Evolutionary conservation across 305 asterid genomes (phyloP).

Genomic region (Solanum chacoense): DNA sequence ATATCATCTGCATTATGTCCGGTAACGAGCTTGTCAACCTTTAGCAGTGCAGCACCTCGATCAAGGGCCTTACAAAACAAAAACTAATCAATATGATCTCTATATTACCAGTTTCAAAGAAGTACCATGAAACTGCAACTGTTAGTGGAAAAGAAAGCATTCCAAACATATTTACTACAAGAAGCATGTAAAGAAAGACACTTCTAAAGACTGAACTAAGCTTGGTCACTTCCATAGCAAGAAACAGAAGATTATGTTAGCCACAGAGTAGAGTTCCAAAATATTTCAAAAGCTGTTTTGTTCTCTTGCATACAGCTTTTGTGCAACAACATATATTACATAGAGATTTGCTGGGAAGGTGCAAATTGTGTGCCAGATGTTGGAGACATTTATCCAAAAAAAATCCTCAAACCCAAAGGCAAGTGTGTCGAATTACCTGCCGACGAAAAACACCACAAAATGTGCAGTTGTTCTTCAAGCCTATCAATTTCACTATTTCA

Average conservation of each 20-base stretch:
- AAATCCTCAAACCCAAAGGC: not conserved
- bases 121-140: not conserved
- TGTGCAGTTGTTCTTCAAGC: slow-evolving; percentile 93
- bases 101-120: not conserved
- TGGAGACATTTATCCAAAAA: not conserved
- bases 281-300: not conserved
- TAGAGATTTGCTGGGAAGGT: not conserved
- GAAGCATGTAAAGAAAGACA: not conserved
- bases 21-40: slow-evolving; percentile 89
- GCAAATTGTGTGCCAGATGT: not conserved
- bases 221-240: not conserved
- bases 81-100: not conserved
- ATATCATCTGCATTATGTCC: slow-evolving; percentile 98
- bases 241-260: not conserved
- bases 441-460: slow-evolving; percentile 98
- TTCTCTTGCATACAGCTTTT: not conserved
- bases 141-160: not conserved
- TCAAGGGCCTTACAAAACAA: slow-evolving; percentile 61
- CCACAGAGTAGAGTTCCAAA: not conserved
- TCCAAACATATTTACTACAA: not conserved
- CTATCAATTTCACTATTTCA: slow-evolving; percentile 93
- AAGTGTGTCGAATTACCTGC: slow-evolving; percentile 45
- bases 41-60: slow-evolving; percentile 86
- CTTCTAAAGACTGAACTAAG: not conserved
- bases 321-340: not conserved